A percentile compares a stretch with the other conserved stretches of the same genome.
These are phyloP conservation scores for Penicillium frequentans DNA, from an alignment of 2,329 filamentous ascomycete genomes.

Conservation along the genomic window DNA sequence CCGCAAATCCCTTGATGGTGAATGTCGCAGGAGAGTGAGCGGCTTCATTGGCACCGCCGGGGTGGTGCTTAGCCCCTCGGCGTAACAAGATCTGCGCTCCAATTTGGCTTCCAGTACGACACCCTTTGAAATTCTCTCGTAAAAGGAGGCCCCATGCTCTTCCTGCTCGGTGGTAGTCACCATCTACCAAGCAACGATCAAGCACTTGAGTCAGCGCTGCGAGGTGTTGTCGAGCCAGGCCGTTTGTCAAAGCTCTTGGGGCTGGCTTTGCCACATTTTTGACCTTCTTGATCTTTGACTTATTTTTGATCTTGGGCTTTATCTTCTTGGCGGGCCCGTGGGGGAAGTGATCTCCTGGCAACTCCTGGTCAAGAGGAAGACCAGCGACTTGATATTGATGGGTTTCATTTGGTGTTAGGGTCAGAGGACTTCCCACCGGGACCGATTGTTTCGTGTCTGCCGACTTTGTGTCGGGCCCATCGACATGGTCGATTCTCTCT, in stretches of 20 bases:
- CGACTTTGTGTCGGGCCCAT: slow-evolving; percentile 26
- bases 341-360: slow-evolving; percentile 44
- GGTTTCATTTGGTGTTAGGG: slow-evolving; percentile 42
- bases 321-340: slow-evolving; percentile 31
- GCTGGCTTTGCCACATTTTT: slow-evolving; percentile 16
- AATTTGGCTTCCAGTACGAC: slow-evolving; percentile 65
- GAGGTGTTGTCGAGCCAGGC: slow-evolving; percentile 54
- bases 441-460: slow-evolving; percentile 31
- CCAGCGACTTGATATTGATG: slow-evolving; percentile 46
- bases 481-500: slow-evolving; percentile 24
- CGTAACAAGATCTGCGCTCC: slow-evolving; percentile 84
- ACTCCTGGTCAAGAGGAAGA: slow-evolving; percentile 36
- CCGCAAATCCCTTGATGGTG: slow-evolving; percentile 53
- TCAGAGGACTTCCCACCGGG: slow-evolving; percentile 25
- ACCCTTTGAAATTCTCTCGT: slow-evolving; percentile 58
- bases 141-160: slow-evolving; percentile 74
- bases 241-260: slow-evolving; percentile 31
- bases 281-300: background rate
- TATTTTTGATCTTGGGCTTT: background rate
- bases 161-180: slow-evolving; percentile 70
- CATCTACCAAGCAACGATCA: slow-evolving; percentile 69
- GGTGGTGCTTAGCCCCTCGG: slow-evolving; percentile 25
- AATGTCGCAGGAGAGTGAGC: slow-evolving; percentile 29
- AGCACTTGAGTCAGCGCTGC: slow-evolving; percentile 67
- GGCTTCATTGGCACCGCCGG: background rate